These are phyloP conservation scores for Metschnikowia gruessii DNA, from an alignment of 805 yeast species.

Conservation along the genomic window DNA sequence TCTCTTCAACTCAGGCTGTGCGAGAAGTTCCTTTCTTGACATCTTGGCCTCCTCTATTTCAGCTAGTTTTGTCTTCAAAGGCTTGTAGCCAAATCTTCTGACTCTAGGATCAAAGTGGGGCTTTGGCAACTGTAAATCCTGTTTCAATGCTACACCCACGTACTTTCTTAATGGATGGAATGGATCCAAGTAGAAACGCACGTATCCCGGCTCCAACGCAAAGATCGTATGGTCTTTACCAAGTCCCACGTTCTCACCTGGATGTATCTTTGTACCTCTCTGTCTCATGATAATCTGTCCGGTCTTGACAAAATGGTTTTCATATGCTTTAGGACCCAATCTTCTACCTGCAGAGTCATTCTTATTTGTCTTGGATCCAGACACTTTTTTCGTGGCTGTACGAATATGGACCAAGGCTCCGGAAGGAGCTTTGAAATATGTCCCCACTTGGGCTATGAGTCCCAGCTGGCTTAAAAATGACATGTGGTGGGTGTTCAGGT, in stretches of 20 bases:
- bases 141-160: slow-evolving; percentile 78
- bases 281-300: slow-evolving; percentile 92
- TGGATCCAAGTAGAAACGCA: slow-evolving; percentile 88
- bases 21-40: slow-evolving; percentile 65
- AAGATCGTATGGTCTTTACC: slow-evolving; percentile 93
- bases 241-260: slow-evolving; percentile 87
- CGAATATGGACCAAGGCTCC: slow-evolving; percentile 50
- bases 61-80: slow-evolving; percentile 52
- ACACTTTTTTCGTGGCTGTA: slow-evolving; percentile 89
- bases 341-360: slow-evolving; percentile 94
- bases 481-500: slow-evolving; percentile 9
- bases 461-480: slow-evolving; percentile 13
- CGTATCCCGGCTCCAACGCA: slow-evolving; percentile 91
- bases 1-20: slow-evolving; percentile 49
- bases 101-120: slow-evolving; percentile 88
- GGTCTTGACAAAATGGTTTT: slow-evolving; percentile 69
- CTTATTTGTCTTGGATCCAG: slow-evolving; percentile 92
- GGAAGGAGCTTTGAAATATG: slow-evolving; percentile 11
- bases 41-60: slow-evolving; percentile 56
- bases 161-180: slow-evolving; percentile 92
- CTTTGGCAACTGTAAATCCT: slow-evolving; percentile 68
- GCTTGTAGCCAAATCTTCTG: slow-evolving; percentile 76
- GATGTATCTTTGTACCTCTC: slow-evolving; percentile 90
- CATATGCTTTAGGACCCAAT: slow-evolving; percentile 85
- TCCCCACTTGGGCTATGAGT: slow-evolving; percentile 13